phyloP scores from a whole-genome alignment of 805 yeast genomes.

The Zygoascus biomembranicola region DNA sequence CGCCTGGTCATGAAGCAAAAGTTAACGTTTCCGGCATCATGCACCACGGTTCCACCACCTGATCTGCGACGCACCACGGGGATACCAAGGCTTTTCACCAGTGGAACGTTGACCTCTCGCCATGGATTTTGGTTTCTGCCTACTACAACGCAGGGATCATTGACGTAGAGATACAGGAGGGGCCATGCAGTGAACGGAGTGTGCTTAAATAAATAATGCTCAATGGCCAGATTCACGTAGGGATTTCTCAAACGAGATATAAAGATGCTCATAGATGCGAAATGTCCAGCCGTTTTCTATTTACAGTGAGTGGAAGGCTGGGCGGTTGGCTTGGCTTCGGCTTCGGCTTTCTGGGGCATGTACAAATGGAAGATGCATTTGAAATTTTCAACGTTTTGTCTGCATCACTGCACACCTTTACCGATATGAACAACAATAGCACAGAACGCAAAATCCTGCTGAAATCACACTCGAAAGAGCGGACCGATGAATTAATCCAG shows the following conservation, averaged over 20 bases:
- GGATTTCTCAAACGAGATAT: conserved; percentile 59
- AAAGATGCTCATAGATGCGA: conserved; percentile 29
- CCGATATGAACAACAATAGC: not conserved
- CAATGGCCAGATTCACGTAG: conserved; percentile 68
- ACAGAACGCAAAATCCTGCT: conserved; percentile 22
- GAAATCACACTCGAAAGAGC: conserved; percentile 23
- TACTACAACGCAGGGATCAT: conserved; percentile 79
- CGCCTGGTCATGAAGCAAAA: conserved; percentile 72
- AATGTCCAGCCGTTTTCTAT: too few relatives aligned
- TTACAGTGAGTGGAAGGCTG: too few relatives aligned
- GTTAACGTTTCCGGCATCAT: conserved; percentile 82
- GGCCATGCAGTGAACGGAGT: conserved; percentile 38
- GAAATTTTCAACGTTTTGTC: too few relatives aligned
- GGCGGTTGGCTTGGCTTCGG: too few relatives aligned
- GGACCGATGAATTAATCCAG: conserved; percentile 28
- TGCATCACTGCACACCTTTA: too few relatives aligned
- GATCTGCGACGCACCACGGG: conserved; percentile 72
- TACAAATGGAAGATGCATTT: too few relatives aligned
- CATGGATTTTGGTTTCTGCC: conserved; percentile 97
- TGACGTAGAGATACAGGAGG: conserved; percentile 64
- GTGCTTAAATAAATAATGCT: conserved; percentile 61
- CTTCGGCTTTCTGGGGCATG: too few relatives aligned
- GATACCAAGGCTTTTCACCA: conserved; percentile 41
- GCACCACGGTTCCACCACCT: conserved; percentile 98
- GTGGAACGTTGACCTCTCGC: conserved; percentile 65